These are phyloP conservation scores for Cordyceps javanica DNA, from an alignment of 2,329 filamentous ascomycete species.

Conservation along the genomic window DNA sequence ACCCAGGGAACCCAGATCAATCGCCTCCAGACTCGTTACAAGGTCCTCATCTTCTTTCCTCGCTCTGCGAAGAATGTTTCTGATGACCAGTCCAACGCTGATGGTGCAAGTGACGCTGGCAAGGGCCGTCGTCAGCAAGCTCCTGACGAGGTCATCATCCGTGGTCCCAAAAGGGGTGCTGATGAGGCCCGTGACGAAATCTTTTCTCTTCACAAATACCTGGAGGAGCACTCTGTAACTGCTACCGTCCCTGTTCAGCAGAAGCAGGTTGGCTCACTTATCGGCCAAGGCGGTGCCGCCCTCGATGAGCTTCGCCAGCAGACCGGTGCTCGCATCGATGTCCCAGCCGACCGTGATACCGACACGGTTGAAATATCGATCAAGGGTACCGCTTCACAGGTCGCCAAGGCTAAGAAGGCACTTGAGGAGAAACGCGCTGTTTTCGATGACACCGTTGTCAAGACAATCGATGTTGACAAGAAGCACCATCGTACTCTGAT, in stretches of 20 bases:
- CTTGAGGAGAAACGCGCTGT: constrained; percentile 79
- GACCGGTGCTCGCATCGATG: constrained; percentile 85
- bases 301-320: constrained; percentile 83
- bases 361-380: constrained; percentile 79
- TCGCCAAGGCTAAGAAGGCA: constrained; percentile 85
- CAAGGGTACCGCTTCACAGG: constrained; percentile 86
- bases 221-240: constrained; percentile 78
- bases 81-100: constrained; percentile 66
- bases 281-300: constrained; percentile 81
- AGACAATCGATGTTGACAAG: constrained; percentile 84
- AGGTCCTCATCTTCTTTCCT: constrained; percentile 93
- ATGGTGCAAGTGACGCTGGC: constrained; percentile 62
- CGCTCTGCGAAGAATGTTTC: constrained; percentile 51
- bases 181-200: constrained; percentile 91
- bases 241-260: constrained; percentile 80
- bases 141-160: constrained; percentile 82
- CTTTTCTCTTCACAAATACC: constrained; percentile 78
- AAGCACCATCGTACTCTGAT: constrained; percentile 90
- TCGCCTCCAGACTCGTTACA: constrained; percentile 85
- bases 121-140: constrained; percentile 66
- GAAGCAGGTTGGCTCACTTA: constrained; percentile 87
- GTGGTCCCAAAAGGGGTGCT: constrained; percentile 86
- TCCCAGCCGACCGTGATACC: constrained; percentile 73
- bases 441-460: constrained; percentile 84
- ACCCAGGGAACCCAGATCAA: constrained; percentile 83